Percentiles rank a stretch among this genome's conserved stretches.
Evolutionary conservation across 2,329 filamentous ascomycete species (phyloP).

Genomic region (Botrytis elliptica): DNA sequence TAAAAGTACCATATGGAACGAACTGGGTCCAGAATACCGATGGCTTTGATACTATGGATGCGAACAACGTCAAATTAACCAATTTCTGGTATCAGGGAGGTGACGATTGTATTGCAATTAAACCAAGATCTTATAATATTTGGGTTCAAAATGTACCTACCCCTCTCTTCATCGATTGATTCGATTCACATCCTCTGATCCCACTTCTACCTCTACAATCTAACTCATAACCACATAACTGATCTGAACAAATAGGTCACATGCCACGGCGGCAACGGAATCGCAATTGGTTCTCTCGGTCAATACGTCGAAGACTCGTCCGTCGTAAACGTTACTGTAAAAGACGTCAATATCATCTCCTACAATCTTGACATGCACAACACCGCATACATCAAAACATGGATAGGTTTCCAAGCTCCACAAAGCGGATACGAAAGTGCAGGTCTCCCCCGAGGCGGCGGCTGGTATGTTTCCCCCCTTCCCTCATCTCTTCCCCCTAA

Average conservation of each 20-base stretch:
- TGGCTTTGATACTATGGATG: constrained; percentile 58
- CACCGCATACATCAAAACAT: constrained; percentile 56
- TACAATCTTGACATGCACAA: constrained; percentile 50
- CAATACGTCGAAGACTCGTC: constrained; percentile 55
- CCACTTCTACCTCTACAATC: not conserved
- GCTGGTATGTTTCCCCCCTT: constrained; percentile 41
- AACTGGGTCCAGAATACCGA: constrained; percentile 59
- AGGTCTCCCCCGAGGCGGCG: constrained; percentile 49
- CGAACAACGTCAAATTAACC: constrained; percentile 47
- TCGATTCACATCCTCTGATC: not conserved
- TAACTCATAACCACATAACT: too few species aligned
- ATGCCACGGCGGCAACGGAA: constrained; percentile 54
- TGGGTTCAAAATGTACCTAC: constrained; percentile 45
- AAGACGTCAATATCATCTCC: constrained; percentile 47
- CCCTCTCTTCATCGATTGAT: not conserved
- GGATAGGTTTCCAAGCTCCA: constrained; percentile 49
- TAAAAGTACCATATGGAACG: constrained; percentile 48
- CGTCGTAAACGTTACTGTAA: constrained; percentile 50
- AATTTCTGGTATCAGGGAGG: constrained; percentile 56
- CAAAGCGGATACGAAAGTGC: constrained; percentile 51
- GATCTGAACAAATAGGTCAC: constrained; percentile 35
- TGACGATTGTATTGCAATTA: constrained; percentile 58
- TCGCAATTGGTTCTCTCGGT: constrained; percentile 54
- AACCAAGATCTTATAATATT: constrained; percentile 54
- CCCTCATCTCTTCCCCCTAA: not conserved